phyloP scores from a whole-genome alignment of 352 stramenopile species.

The Ochromonadaceae sp. region DNA sequence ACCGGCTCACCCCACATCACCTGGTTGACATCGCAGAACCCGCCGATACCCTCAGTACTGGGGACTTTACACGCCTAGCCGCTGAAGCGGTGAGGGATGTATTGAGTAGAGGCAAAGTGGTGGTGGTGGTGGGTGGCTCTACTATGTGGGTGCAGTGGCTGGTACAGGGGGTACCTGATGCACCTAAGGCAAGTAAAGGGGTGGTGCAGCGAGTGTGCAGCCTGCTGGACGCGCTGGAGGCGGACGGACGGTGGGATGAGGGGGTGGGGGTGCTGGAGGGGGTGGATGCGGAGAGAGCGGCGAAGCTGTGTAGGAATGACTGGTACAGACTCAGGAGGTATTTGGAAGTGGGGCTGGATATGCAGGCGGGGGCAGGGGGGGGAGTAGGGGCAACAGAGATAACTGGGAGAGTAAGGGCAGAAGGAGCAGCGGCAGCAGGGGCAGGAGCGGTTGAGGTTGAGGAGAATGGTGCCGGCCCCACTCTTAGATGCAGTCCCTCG shows the following conservation, averaged over 20 bases:
- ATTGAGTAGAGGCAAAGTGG: slow-evolving; percentile 24
- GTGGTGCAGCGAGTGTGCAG: background rate
- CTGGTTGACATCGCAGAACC: slow-evolving; percentile 27
- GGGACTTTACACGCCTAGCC: background rate
- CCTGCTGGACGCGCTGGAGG: no score
- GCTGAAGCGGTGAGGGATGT: slow-evolving; percentile 7
- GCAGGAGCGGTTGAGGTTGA: no score
- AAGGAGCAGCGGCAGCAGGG: no score
- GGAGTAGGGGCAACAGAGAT: no score
- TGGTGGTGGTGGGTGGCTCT: slow-evolving; percentile 47
- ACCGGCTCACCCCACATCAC: slow-evolving; percentile 41
- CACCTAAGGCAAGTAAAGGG: slow-evolving; percentile 2
- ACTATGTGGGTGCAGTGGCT: slow-evolving; percentile 57
- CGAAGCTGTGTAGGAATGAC: slow-evolving; percentile 37
- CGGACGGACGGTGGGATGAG: background rate
- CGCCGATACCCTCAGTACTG: background rate
- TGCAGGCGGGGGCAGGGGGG: slow-evolving; percentile 23
- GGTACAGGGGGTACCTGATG: slow-evolving; percentile 12
- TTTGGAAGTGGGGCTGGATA: slow-evolving; percentile 42
- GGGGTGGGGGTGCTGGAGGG: background rate
- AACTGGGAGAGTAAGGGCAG: no score
- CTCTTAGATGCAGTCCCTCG: no score
- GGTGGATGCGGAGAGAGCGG: background rate
- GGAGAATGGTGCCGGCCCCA: no score
- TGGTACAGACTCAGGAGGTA: slow-evolving; percentile 48